phyloP scores from a whole-genome alignment of 768 basidiomycete species.

The Mycena chlorophos region DNA sequence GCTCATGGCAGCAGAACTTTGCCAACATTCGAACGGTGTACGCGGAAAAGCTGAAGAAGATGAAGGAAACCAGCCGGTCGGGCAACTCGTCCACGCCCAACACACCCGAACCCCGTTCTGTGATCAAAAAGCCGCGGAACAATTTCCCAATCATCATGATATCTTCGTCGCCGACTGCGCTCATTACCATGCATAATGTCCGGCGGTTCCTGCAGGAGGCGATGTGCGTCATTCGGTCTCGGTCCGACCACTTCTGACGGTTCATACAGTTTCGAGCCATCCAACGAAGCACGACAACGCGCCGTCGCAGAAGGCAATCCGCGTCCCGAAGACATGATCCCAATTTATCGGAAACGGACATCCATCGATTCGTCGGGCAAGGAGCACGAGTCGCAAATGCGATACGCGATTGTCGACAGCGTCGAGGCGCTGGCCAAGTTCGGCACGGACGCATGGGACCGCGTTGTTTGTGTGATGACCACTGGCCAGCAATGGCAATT shows the following conservation, averaged over 20 bases:
- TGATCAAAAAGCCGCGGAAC: conserved; percentile 74
- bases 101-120: conserved; percentile 57
- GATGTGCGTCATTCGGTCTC: conserved; percentile 44
- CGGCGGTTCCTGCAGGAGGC: conserved; percentile 91
- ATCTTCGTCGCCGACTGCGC: conserved; percentile 89
- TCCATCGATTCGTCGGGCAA: conserved; percentile 64
- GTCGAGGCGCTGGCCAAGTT: conserved; percentile 93
- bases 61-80: conserved; percentile 65
- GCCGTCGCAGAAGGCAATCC: conserved; percentile 70
- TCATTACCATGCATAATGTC: conserved; percentile 98
- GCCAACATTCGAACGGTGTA: conserved; percentile 63
- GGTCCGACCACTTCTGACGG: not conserved
- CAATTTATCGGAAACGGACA: conserved; percentile 85
- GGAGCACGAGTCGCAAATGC: conserved; percentile 54
- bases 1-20: conserved; percentile 68
- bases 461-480: conserved; percentile 96
- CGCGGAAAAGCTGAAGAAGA: conserved; percentile 75
- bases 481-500: conserved; percentile 99
- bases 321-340: conserved; percentile 78
- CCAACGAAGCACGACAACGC: conserved; percentile 70
- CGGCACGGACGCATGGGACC: conserved; percentile 91
- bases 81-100: conserved; percentile 40
- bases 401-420: conserved; percentile 89
- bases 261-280: conserved; percentile 62
- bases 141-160: conserved; percentile 96